Evolutionary conservation across 2,329 filamentous ascomycete genomes (phyloP).

Genomic region (Knoxdaviesia capensis): DNA sequence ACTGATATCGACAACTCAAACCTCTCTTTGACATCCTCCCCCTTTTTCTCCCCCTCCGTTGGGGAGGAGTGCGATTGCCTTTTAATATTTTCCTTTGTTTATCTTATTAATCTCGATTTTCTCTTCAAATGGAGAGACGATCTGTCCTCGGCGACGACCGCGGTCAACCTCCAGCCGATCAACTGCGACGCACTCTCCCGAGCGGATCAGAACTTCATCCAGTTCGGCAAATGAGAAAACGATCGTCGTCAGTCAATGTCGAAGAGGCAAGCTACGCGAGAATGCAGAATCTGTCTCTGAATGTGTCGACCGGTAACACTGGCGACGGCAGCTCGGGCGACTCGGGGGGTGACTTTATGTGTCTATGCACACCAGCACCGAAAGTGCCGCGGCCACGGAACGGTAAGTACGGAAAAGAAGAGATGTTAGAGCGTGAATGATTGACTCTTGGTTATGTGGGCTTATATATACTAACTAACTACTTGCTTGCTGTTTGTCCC

Average conservation of each 20-base stretch:
- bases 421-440: no score
- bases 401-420: conserved; percentile 20
- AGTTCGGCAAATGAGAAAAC: conserved; percentile 13
- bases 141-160: conserved; percentile 4
- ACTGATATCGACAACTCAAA: background rate
- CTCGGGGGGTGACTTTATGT: conserved; percentile 21
- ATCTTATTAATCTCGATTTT: background rate
- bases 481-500: no score
- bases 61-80: background rate
- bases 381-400: conserved; percentile 39
- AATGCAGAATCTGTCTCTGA: conserved; percentile 14
- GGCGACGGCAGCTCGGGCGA: conserved; percentile 4
- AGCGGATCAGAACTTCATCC: no score
- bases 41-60: background rate
- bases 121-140: background rate
- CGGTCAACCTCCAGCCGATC: background rate
- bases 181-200: background rate
- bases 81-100: background rate
- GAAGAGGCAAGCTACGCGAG: conserved; percentile 20
- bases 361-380: conserved; percentile 33
- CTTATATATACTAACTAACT: no score
- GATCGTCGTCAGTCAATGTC: conserved; percentile 23
- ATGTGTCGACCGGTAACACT: conserved; percentile 11
- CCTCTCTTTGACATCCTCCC: background rate
- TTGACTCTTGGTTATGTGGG: no score